Evolutionary conservation across 495 filamentous ascomycete genomes (phyloP).

Genomic region (Friedmanniomyces simplex): DNA sequence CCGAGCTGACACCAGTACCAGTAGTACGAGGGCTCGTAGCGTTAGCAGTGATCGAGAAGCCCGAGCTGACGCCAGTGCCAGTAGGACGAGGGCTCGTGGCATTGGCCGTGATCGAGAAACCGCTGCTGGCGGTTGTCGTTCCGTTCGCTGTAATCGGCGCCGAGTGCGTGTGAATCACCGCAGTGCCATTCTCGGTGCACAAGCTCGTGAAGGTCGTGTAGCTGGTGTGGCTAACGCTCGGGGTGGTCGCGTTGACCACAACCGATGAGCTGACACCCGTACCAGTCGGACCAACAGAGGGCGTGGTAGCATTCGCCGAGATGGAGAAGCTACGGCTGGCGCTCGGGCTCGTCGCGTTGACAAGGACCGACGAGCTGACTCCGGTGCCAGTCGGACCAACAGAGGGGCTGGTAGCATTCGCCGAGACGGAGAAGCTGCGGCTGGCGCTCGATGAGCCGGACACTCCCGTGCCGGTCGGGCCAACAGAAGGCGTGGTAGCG

Average conservation of each 20-base stretch:
- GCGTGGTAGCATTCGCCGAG: not conserved
- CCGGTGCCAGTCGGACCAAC: not conserved
- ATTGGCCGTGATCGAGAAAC: not conserved
- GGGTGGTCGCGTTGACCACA: not conserved
- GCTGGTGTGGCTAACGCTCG: not conserved
- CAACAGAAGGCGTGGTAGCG: not conserved
- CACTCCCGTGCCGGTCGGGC: not conserved
- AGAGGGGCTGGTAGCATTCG: not conserved
- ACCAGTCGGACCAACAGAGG: not conserved
- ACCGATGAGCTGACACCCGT: not conserved
- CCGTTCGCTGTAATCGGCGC: not conserved
- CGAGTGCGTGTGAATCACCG: slow-evolving; percentile 2
- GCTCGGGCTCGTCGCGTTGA: not conserved
- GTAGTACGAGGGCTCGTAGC: not conserved
- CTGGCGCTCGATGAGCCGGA: not conserved
- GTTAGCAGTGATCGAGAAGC: not conserved
- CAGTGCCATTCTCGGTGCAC: slow-evolving; percentile 1
- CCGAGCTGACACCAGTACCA: not conserved
- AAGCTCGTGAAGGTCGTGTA: not conserved
- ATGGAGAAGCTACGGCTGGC: not conserved
- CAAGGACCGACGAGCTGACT: not conserved
- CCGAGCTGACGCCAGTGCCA: not conserved
- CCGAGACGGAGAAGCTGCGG: not conserved
- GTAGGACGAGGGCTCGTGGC: not conserved
- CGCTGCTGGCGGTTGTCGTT: not conserved